Evolutionary conservation across 1,284 basidiomycete genomes (phyloP), one percentile per base, ranked within the genome.

Genomic region (Apiotrichum laibachii): DNA sequence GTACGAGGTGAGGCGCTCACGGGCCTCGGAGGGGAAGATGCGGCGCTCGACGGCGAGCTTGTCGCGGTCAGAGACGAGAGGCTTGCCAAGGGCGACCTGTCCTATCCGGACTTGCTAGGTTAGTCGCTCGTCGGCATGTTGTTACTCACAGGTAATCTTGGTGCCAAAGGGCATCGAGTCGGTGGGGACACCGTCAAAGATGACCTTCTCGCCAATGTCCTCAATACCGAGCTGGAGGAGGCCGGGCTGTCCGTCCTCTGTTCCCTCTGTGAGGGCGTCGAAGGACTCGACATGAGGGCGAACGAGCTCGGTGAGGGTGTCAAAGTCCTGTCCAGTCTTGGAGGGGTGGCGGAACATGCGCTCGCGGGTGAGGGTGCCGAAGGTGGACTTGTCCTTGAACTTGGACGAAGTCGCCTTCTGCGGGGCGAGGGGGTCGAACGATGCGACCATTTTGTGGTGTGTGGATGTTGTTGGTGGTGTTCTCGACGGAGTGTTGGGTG

Each of bases 261-360:
- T 62, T 68, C 91, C 90, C 69, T 95, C 90, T 72, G 96, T 92
- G 35, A 99, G 83, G 13, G 92, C 88, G 77, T 99, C 96, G 83
- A 99, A 99, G 46, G 90, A 93, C 77, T 98, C 90, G 64, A 99
- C 85, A 75, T 97, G 94, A 12, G 96, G 96, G 34, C 85, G 83
- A 57, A 97, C 90, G 68, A 99, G 91, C 78, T 96, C 91, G 68
- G 95, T 92, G 57, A 99, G 83, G 57, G 91, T 89, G 18, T 87
- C 86, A 59, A 91, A 86, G 18, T 87, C 86, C 42, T 88, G 84
- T 21, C 84, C 85, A 50, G 85, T 79, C 66, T 82, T 82, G 19
- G 88, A 83, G 0, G 96, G 96, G 59, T 87, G 83, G 74, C 85
- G 84, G 80, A 97, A 97, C 5, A 83, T 80, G 13, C 86, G 81